These are phyloP conservation scores for Rossbeevera mucosa DNA, from an alignment of 768 basidiomycete genomes.

Conservation along the genomic window DNA sequence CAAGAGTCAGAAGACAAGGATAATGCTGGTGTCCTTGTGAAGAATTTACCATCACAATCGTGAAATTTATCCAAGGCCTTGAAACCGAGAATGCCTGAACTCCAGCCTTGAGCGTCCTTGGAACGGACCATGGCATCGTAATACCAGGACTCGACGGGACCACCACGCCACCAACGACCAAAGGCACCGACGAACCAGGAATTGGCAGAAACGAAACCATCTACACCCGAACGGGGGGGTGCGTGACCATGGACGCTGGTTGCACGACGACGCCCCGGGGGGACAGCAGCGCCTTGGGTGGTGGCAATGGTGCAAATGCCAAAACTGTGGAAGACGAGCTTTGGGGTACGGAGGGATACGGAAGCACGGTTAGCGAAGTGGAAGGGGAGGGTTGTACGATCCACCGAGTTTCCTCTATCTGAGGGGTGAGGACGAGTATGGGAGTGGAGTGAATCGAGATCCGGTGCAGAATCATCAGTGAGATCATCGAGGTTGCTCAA, in stretches of 20 bases:
- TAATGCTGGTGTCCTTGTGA: not conserved
- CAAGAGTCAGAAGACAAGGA: conserved; percentile 7
- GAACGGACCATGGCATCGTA: conserved; percentile 58
- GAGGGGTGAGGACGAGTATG: conserved; percentile 24
- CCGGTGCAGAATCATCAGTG: conserved; percentile 43
- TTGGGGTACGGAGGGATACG: conserved; percentile 87
- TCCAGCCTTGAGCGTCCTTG: conserved; percentile 70
- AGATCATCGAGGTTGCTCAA: conserved; percentile 78
- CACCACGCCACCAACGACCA: conserved; percentile 88
- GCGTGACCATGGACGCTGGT: conserved; percentile 25
- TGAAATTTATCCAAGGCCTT: conserved; percentile 68
- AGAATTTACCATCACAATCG: conserved; percentile 56
- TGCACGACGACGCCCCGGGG: conserved; percentile 56
- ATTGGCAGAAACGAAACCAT: conserved; percentile 58
- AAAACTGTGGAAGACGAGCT: conserved; percentile 82
- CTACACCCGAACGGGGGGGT: conserved; percentile 30
- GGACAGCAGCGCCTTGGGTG: conserved; percentile 28
- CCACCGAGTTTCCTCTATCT: conserved; percentile 14
- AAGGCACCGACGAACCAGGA: conserved; percentile 90
- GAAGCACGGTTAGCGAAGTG: conserved; percentile 93
- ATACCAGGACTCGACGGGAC: conserved; percentile 77
- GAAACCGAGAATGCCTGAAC: conserved; percentile 72
- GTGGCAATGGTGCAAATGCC: conserved; percentile 81
- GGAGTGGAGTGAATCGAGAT: conserved; percentile 29
- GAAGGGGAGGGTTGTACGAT: conserved; percentile 40